phyloP scores from a whole-genome alignment of 257 asterid genomes.

The Gentiana dahurica region DNA sequence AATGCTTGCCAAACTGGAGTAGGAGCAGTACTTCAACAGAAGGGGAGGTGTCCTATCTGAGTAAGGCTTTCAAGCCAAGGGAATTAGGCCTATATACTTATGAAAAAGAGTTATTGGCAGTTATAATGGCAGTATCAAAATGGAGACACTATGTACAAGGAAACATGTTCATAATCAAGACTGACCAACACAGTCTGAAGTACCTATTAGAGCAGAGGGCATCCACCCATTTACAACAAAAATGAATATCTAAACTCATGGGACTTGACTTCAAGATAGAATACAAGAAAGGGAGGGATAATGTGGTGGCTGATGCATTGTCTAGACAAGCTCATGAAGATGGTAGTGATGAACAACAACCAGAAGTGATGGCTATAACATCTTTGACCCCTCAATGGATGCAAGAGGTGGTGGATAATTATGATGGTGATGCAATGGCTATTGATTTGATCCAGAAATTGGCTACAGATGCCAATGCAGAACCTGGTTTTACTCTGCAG shows the following conservation, averaged over 20 bases:
- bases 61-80: not conserved
- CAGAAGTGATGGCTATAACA: not conserved
- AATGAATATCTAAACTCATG: slow-evolving; percentile 1
- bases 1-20: slow-evolving; percentile 1
- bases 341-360: no score
- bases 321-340: not conserved
- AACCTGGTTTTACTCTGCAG: not conserved
- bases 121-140: not conserved
- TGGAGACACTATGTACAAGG: slow-evolving; percentile 4
- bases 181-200: not conserved
- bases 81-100: not conserved
- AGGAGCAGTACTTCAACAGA: slow-evolving; percentile 2
- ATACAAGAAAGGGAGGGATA: not conserved
- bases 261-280: slow-evolving; percentile 4
- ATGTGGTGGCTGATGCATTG: slow-evolving; percentile 4
- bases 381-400: not conserved
- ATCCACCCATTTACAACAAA: not conserved
- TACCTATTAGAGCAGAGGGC: not conserved
- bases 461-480: not conserved
- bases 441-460: not conserved
- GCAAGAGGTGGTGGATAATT: not conserved
- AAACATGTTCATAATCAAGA: not conserved
- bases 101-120: slow-evolving; percentile 4
- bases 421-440: not conserved
- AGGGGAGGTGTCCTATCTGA: slow-evolving; percentile 2